Evolutionary conservation across 1,139 yeast genomes (phyloP).

Genomic region (Taphrina flavorubra): DNA sequence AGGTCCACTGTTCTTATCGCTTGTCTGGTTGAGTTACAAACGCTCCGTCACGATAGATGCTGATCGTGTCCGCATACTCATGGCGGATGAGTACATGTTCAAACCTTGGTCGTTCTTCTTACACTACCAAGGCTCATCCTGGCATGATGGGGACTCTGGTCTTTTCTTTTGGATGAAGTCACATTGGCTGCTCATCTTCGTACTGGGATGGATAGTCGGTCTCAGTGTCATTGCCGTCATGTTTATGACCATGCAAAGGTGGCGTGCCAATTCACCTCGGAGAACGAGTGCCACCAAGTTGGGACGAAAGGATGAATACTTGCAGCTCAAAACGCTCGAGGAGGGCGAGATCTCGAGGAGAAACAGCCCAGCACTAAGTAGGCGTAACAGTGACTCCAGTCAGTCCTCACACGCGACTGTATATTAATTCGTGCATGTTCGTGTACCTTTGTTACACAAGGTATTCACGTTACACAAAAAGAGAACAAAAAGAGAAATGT

Average conservation of each 20-base stretch:
- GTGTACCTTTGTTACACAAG: not conserved
- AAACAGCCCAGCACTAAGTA: slow-evolving; percentile 23
- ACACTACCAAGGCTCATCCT: slow-evolving; percentile 47
- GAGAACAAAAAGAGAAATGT: not conserved
- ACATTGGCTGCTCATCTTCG: slow-evolving; percentile 46
- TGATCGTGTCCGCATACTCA: slow-evolving; percentile 47
- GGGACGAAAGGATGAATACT: slow-evolving; percentile 12
- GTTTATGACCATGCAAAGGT: slow-evolving; percentile 19
- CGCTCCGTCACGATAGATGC: slow-evolving; percentile 43
- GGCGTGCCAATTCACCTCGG: not conserved
- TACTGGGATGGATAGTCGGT: slow-evolving; percentile 44
- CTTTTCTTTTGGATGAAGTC: slow-evolving; percentile 46
- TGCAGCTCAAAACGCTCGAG: slow-evolving; percentile 26
- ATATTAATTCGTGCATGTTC: not conserved
- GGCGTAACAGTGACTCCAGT: slow-evolving; percentile 20
- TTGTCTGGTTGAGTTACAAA: slow-evolving; percentile 79
- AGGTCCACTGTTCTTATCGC: slow-evolving; percentile 86
- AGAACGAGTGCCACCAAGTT: not conserved
- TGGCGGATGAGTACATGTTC: slow-evolving; percentile 46
- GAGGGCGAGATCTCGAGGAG: slow-evolving; percentile 30
- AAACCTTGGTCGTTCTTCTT: slow-evolving; percentile 46
- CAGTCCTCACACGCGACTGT: slow-evolving; percentile 15
- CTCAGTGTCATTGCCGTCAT: slow-evolving; percentile 37
- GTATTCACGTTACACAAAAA: not conserved
- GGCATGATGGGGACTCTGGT: slow-evolving; percentile 48